Percentiles rank a stretch among this genome's conserved stretches.
Conservation (phyloP, 2,329 filamentous ascomycete species). For the Sclerotinia glacialis region DNA sequence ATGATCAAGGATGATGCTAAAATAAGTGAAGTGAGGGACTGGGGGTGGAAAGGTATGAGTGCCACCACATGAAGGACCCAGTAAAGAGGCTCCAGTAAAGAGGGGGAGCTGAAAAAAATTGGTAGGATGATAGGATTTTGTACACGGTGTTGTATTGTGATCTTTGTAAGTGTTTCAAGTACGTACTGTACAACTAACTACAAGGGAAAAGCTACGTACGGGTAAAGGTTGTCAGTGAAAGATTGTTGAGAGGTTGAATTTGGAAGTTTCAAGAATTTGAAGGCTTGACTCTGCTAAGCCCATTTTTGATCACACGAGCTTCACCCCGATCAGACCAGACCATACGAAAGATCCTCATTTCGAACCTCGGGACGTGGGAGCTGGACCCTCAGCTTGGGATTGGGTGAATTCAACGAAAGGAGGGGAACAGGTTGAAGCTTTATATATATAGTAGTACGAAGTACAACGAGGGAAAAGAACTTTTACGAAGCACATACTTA, state of each 20-base stretch:
- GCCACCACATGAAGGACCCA: background rate
- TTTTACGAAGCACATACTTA: background rate
- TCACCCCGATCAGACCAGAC: background rate
- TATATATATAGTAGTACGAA: background rate
- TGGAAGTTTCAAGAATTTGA: background rate
- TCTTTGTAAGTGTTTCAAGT: background rate
- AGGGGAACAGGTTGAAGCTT: background rate
- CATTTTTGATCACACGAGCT: slow-evolving; percentile 1
- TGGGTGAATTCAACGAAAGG: background rate
- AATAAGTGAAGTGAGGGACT: background rate
- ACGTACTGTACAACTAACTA: background rate
- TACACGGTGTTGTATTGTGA: slow-evolving; percentile 5
- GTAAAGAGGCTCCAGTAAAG: background rate
- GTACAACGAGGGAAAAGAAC: background rate
- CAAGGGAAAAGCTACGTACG: background rate
- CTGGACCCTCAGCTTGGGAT: background rate
- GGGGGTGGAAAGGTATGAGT: background rate
- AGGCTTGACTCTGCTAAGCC: background rate
- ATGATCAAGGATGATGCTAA: no score
- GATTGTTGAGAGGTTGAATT: no score
- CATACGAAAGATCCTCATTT: background rate
- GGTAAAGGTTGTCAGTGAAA: background rate
- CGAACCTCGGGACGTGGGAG: background rate
- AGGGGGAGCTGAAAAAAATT: slow-evolving; percentile 13
- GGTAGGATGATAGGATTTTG: background rate